Evolutionary conservation across 345 rosid species (phyloP).

Genomic region (Lumnitzera racemosa): DNA sequence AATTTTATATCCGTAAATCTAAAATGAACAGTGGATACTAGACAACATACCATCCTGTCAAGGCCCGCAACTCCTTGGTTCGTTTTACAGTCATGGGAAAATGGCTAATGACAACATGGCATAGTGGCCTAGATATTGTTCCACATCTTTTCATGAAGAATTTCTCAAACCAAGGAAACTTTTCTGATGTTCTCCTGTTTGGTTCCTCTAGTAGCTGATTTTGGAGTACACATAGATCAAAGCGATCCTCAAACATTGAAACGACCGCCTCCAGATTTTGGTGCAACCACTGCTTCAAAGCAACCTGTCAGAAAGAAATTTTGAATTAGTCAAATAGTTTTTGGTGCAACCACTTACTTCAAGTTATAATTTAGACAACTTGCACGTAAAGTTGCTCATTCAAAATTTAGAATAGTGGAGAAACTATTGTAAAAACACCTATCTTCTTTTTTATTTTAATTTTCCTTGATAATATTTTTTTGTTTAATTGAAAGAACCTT

Average conservation of each 20-base stretch:
- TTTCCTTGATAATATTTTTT: too few relatives aligned
- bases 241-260: slow-evolving; percentile 89
- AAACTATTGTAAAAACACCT: too few relatives aligned
- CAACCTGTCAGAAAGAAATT: slow-evolving; percentile 39
- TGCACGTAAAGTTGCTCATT: too few relatives aligned
- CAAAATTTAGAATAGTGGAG: too few relatives aligned
- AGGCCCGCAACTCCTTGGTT: slow-evolving; percentile 76
- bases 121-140: slow-evolving; percentile 26
- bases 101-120: slow-evolving; percentile 36
- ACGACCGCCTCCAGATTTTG: slow-evolving; percentile 81
- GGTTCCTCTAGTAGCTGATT: slow-evolving; percentile 36
- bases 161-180: slow-evolving; percentile 62
- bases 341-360: too few relatives aligned
- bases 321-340: neutral
- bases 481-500: too few relatives aligned
- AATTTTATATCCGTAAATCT: neutral
- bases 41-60: slow-evolving; percentile 72
- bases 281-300: slow-evolving; percentile 82
- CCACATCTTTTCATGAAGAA: slow-evolving; percentile 29
- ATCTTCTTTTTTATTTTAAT: too few relatives aligned
- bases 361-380: too few relatives aligned
- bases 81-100: slow-evolving; percentile 67
- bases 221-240: slow-evolving; percentile 65
- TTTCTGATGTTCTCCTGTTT: slow-evolving; percentile 25
- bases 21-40: slow-evolving; percentile 9